Evolutionary conservation across 768 basidiomycete species (phyloP), one percentile per base, ranked within the genome.

Genomic region (Myochromella boudieri): DNA sequence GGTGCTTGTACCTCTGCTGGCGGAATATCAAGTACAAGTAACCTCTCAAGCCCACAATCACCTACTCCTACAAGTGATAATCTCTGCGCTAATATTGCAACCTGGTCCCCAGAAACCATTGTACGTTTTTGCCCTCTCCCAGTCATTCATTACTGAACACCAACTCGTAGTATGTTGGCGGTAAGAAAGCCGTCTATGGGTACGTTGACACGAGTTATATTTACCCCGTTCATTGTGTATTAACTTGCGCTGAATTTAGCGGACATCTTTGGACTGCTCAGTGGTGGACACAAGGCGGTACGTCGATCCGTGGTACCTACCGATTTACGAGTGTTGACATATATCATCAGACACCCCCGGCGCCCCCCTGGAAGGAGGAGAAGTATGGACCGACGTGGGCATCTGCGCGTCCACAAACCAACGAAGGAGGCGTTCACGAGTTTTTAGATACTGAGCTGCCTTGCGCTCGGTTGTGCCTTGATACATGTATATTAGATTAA

Each of bases 281-380:
- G 24, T 51, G 50, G 50, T 46, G 50, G 50, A 37, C 44, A 2
- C 26, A 28, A 6, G 53, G 44, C 50, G 45, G 53, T 51, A 25
- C 38, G 49, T 43, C 15, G 4, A 33, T 14, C 9, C 20, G 12
- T 11, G 6, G 28, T 3, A 11, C 17, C 17, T 29, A 6, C 14
- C 24, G 11, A 25, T 6, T 6, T 25, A n/a, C n/a, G 22, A 21
- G n/a, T 17, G 15, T n/a, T 40, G 15, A 32, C 26, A 21, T 15
- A 8, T 24, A 10, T 34, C 4, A 9, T 25, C 14, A 55, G 53
- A 46, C 36, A 27, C 36, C 4, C 53, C 50, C 18, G 43, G 39
- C 6, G 46, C 42, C 17, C 4, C 20, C 25, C n/a, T n/a, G n/a
- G n/a, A n/a, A n/a, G n/a, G n/a, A n/a, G 39, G 32, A n/a, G 47